Conservation (phyloP, 495 filamentous ascomycete species). For the Neurospora sp. region DNA sequence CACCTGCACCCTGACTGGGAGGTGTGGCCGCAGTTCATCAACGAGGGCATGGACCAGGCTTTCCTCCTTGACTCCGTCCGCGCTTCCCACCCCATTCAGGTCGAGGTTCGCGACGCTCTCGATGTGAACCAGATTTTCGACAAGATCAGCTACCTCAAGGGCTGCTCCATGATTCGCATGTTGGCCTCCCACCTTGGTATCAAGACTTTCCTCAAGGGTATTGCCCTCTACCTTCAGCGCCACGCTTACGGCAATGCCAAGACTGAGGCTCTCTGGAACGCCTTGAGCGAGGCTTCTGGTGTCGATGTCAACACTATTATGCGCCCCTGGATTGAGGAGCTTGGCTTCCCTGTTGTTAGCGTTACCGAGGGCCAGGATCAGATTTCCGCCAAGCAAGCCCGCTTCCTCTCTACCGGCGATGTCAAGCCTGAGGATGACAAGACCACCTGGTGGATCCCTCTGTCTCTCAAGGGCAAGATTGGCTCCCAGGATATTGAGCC, state of each 20-base stretch:
- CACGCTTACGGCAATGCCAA: conserved; percentile 92
- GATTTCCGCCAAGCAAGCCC: conserved; percentile 69
- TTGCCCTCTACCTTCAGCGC: conserved; percentile 76
- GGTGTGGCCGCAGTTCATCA: conserved; percentile 90
- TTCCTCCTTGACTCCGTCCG: conserved; percentile 81
- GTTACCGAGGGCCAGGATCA: conserved; percentile 64
- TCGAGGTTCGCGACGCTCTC: conserved; percentile 77
- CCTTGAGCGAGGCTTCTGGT: conserved; percentile 82
- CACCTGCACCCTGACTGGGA: conserved; percentile 92
- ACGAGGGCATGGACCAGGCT: conserved; percentile 83
- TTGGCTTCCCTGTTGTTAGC: conserved; percentile 86
- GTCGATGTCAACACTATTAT: conserved; percentile 79
- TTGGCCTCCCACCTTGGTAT: conserved; percentile 75
- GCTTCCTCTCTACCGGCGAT: conserved; percentile 86
- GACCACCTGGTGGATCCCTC: conserved; percentile 93
- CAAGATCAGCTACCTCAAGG: conserved; percentile 90
- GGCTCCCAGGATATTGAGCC: conserved; percentile 36
- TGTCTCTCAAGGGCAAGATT: conserved; percentile 59
- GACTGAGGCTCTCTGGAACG: conserved; percentile 84
- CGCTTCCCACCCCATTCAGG: conserved; percentile 89
- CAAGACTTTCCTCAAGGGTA: conserved; percentile 78
- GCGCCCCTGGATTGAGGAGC: conserved; percentile 86
- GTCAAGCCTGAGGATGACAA: conserved; percentile 73
- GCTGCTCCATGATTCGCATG: conserved; percentile 92
- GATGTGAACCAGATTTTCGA: conserved; percentile 97